Base-by-base conservation (phyloP, 768 basidiomycete species). In the Tylopilus intermedius region DNA sequence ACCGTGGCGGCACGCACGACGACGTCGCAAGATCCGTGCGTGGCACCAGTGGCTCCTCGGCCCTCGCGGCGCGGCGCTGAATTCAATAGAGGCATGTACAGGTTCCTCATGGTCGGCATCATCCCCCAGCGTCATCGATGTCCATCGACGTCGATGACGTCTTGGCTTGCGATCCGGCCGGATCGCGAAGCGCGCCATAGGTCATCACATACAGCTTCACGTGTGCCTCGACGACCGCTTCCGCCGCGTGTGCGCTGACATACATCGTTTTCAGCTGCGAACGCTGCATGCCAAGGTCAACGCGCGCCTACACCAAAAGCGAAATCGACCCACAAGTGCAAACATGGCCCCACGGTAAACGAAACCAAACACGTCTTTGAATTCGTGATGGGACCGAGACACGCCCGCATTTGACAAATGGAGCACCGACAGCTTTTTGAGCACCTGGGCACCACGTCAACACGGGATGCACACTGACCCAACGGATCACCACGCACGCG, bases 321-420 rank as follows among this genome's bases (percentile, higher is more conserved):
- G 11, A 21, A 42, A 27, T 13, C n/a, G 27, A 64, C 72, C 21
- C 42, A 77, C 76, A 38, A 77, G 55, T 9, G 75, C 71, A 58
- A 76, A 77, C 33, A 61, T 51, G 7, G 69, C 64, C 1, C 75
- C 76, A 15, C 70, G 68, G 51, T 74, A 75, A n/a, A 71, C 68
- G 41, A 63, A 69, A 18, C 71, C 67, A 32, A 67, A 76, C 7
- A 74, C 45, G 0, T 76, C 74, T 44, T 69, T 70, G 65, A 76
- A 76, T 24, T 74, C 75, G 4, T 60, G 43, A 37, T 77, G 71
- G 0, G 65, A 60, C 41, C 73, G 75, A 0, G 61, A 32, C 18
- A 76, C 55, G 1, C 74, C 73, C 8, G 57, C 67, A 9, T 57
- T 53, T 3, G 60, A 48, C 1, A 76, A 67, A 32, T 62, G 64